These are phyloP conservation scores for Cladosporium sp. DNA, from an alignment of 2,329 filamentous ascomycete genomes.

Conservation along the genomic window DNA sequence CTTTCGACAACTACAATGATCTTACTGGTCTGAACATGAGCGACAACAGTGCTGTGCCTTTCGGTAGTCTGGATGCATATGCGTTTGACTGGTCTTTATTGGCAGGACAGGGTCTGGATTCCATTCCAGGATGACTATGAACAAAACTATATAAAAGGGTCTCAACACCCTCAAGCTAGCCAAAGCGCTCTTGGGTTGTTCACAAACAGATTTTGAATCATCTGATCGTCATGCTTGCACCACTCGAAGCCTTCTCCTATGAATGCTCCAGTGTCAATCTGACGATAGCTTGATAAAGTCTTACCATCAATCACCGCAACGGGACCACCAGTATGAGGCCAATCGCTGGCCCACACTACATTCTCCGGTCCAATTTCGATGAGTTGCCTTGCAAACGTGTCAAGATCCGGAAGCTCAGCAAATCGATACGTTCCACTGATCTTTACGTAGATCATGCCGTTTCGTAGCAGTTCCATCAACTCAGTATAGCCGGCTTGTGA, in stretches of 20 bases:
- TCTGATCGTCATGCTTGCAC: neutral
- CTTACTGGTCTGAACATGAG: neutral
- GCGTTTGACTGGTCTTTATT: conserved; percentile 12
- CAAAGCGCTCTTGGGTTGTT: neutral
- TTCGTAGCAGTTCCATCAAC: neutral
- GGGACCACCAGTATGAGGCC: neutral
- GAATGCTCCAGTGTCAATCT: neutral
- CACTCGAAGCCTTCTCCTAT: neutral
- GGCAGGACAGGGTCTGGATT: neutral
- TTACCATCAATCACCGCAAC: neutral
- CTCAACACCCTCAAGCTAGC: neutral
- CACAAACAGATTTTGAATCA: neutral
- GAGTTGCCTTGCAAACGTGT: neutral
- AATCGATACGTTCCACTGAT: neutral
- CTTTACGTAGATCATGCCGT: neutral
- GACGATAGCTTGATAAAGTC: neutral
- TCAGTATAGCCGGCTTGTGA: neutral
- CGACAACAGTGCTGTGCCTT: neutral
- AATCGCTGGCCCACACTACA: neutral
- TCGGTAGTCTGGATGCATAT: conserved; percentile 13
- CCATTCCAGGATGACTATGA: neutral
- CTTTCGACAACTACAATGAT: conserved; percentile 1
- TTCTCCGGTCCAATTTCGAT: neutral
- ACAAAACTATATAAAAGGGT: neutral
- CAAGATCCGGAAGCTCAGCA: neutral